These are phyloP conservation scores for Xerocomellus dryophilus DNA, from an alignment of 768 basidiomycete genomes.

Conservation along the genomic window DNA sequence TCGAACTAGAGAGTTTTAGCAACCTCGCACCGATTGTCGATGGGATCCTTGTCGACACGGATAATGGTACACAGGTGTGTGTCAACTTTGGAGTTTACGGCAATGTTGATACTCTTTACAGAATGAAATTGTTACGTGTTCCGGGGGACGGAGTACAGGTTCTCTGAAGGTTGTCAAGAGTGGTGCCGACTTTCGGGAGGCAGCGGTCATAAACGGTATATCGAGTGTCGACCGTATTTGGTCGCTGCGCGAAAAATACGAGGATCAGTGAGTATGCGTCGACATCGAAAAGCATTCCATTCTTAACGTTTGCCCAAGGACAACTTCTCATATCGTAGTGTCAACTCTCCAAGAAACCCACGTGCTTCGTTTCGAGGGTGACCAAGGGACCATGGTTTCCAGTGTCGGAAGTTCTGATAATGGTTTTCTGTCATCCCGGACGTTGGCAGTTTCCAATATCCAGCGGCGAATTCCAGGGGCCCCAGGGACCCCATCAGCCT, in stretches of 20 bases:
- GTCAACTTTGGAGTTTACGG: neutral
- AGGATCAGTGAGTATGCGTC: conserved; percentile 44
- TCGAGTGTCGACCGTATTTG: conserved; percentile 58
- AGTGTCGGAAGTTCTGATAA: conserved; percentile 39
- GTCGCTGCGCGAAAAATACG: conserved; percentile 48
- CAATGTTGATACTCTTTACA: conserved; percentile 26
- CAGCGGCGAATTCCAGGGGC: conserved; percentile 26
- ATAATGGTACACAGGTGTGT: conserved; percentile 66
- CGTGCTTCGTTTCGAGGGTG: conserved; percentile 48
- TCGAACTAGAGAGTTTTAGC: conserved; percentile 59
- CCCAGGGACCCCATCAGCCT: conserved; percentile 23
- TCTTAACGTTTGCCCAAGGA: conserved; percentile 32
- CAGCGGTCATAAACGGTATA: conserved; percentile 57
- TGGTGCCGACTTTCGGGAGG: conserved; percentile 75
- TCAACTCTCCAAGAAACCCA: conserved; percentile 57
- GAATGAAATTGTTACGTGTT: conserved; percentile 84
- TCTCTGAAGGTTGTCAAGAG: conserved; percentile 74
- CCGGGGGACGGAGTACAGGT: conserved; percentile 75
- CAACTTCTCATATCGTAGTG: conserved; percentile 54
- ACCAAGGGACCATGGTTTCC: conserved; percentile 15
- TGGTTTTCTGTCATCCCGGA: conserved; percentile 52
- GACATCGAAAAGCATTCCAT: neutral
- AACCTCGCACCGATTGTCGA: conserved; percentile 86
- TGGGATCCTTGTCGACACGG: conserved; percentile 69
- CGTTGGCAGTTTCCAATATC: conserved; percentile 64